Percentiles rank a stretch among this genome's conserved stretches.
These are phyloP conservation scores for Chlorella sp. DNA, from an alignment of 139 green algal species.

Conservation along the genomic window DNA sequence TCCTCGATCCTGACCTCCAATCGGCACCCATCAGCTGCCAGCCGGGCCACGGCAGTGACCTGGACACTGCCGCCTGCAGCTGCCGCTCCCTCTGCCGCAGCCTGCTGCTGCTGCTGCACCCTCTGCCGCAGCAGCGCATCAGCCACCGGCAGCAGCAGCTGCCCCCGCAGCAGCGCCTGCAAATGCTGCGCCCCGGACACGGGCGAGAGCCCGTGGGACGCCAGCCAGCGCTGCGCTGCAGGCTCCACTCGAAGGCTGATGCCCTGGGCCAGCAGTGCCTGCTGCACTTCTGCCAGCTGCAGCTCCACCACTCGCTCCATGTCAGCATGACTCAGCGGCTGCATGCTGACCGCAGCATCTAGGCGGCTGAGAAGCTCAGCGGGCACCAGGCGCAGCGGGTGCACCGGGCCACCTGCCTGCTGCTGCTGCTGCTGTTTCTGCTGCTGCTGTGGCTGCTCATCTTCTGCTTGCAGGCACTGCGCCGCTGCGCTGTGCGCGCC, in stretches of 20 bases:
- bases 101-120: background rate
- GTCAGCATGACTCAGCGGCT: background rate
- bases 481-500: slow-evolving; percentile 16
- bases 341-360: slow-evolving; percentile 19
- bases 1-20: background rate
- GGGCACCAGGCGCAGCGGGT: slow-evolving; percentile 17
- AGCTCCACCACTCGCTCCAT: slow-evolving; percentile 21
- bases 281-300: slow-evolving; percentile 5
- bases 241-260: background rate
- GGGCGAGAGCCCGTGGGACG: background rate
- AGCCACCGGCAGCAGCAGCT: slow-evolving; percentile 29
- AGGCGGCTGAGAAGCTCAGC: slow-evolving; percentile 14
- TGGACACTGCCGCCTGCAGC: background rate
- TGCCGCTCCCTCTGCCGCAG: background rate
- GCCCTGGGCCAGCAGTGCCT: slow-evolving; percentile 4
- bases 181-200: background rate
- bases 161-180: slow-evolving; percentile 22
- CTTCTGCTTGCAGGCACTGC: slow-evolving; percentile 3
- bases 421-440: background rate
- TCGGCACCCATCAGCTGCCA: background rate
- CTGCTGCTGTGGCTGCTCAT: background rate
- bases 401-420: background rate
- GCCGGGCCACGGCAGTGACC: background rate
- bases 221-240: slow-evolving; percentile 13
- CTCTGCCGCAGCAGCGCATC: slow-evolving; percentile 2